These are phyloP conservation scores for Mycotypha africana DNA, from an alignment of 371 early-diverging fungal species.

Conservation along the genomic window DNA sequence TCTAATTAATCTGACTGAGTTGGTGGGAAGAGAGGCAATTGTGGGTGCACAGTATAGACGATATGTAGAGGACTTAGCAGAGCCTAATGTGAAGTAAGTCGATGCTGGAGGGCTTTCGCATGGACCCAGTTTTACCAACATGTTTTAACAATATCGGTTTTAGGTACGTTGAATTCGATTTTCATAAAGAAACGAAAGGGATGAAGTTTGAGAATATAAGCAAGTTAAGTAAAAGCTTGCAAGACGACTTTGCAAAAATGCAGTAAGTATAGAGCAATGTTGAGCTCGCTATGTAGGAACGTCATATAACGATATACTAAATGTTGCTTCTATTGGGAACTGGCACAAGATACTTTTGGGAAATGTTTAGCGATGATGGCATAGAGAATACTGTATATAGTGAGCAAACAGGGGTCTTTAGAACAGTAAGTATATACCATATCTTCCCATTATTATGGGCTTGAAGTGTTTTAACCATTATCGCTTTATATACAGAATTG, in stretches of 20 bases:
- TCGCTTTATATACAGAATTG: slow-evolving; percentile 69
- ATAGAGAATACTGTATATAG: slow-evolving; percentile 21
- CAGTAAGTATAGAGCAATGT: slow-evolving; percentile 30
- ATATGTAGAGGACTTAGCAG: slow-evolving; percentile 36
- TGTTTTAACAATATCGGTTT: neutral
- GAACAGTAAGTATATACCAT: slow-evolving; percentile 30
- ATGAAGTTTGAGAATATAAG: slow-evolving; percentile 51
- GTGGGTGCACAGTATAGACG: slow-evolving; percentile 44
- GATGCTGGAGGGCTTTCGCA: neutral
- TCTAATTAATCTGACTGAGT: slow-evolving; percentile 75
- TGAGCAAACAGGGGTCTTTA: slow-evolving; percentile 37
- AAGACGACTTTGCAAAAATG: slow-evolving; percentile 35
- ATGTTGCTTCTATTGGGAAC: neutral
- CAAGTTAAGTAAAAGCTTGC: slow-evolving; percentile 35
- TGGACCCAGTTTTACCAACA: no score
- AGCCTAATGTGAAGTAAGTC: slow-evolving; percentile 40
- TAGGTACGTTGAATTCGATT: slow-evolving; percentile 92
- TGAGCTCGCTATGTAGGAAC: no score
- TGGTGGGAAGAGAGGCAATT: slow-evolving; percentile 48
- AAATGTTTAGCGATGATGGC: slow-evolving; percentile 7
- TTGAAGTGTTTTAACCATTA: neutral
- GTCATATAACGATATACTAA: no score
- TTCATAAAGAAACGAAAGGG: slow-evolving; percentile 67
- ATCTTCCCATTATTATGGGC: neutral
- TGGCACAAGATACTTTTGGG: slow-evolving; percentile 39